phyloP scores from a whole-genome alignment of 805 yeast species.

The Ogataea trehalophila region DNA sequence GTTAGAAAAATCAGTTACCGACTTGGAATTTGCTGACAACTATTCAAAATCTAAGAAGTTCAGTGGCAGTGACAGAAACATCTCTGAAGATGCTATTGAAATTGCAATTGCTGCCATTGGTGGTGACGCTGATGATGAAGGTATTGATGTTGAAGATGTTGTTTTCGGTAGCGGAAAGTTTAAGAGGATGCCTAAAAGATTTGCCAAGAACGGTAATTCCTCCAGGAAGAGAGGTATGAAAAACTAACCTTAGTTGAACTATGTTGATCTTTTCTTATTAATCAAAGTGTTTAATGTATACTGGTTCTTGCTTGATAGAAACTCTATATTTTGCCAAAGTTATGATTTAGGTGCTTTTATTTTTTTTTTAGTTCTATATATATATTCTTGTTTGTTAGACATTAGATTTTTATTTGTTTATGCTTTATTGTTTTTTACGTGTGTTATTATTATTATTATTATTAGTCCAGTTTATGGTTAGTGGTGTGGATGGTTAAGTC shows the following conservation, averaged over 20 bases:
- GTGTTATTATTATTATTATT: too few species aligned
- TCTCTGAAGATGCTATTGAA: neutral
- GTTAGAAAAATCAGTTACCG: slow-evolving; percentile 30
- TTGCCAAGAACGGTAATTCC: slow-evolving; percentile 17
- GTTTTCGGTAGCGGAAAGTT: neutral
- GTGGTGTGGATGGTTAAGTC: too few species aligned
- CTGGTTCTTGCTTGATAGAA: neutral
- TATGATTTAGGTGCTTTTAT: too few species aligned
- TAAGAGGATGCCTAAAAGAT: slow-evolving; percentile 14
- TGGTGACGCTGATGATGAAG: neutral
- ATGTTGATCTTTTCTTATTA: neutral
- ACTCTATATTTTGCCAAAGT: too few species aligned
- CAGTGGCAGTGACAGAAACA: neutral
- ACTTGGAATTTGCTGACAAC: slow-evolving; percentile 26
- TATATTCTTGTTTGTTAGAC: too few species aligned
- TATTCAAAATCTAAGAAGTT: slow-evolving; percentile 14
- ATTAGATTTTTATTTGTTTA: too few species aligned
- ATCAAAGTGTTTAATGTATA: neutral
- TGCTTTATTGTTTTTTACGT: too few species aligned
- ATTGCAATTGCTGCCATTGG: neutral
- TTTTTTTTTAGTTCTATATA: too few species aligned
- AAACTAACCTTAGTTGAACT: neutral
- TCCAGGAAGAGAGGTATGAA: slow-evolving; percentile 11
- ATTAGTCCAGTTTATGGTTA: too few species aligned
- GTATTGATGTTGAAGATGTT: slow-evolving; percentile 4